Conservation (phyloP, 495 filamentous ascomycete species). For the Aspergillus incahuasiensis region DNA sequence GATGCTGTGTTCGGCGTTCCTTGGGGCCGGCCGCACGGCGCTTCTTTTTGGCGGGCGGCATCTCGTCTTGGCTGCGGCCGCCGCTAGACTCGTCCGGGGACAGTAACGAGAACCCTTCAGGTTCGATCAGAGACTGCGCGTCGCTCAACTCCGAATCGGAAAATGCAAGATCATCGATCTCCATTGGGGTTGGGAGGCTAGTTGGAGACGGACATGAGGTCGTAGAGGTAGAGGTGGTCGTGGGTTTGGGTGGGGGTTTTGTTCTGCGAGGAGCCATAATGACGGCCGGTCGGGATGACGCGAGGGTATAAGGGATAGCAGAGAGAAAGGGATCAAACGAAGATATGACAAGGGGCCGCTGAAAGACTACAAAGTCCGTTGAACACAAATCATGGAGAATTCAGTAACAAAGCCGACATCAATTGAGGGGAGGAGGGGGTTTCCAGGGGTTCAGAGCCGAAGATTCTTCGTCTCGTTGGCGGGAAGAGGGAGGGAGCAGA, state of each 20-base stretch:
- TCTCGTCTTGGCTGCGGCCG: slow-evolving; percentile 48
- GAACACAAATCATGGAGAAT: slow-evolving; percentile 13
- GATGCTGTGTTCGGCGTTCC: slow-evolving; percentile 68
- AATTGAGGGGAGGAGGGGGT: slow-evolving; percentile 9
- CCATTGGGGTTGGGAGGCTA: slow-evolving; percentile 6
- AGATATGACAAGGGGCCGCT: slow-evolving; percentile 5
- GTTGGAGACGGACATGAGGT: slow-evolving; percentile 11
- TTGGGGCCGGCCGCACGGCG: slow-evolving; percentile 62
- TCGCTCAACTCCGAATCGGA: slow-evolving; percentile 58
- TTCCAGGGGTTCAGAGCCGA: neutral
- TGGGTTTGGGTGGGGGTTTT: slow-evolving; percentile 6
- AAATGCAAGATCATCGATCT: slow-evolving; percentile 43
- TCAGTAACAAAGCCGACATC: slow-evolving; percentile 11
- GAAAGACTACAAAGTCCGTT: slow-evolving; percentile 10
- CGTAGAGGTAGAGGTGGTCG: slow-evolving; percentile 1
- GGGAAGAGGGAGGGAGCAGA: slow-evolving; percentile 14
- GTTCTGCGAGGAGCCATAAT: slow-evolving; percentile 15
- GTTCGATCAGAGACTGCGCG: slow-evolving; percentile 53
- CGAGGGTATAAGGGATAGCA: neutral
- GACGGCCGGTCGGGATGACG: slow-evolving; percentile 11
- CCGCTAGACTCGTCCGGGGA: slow-evolving; percentile 43
- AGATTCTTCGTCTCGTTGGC: slow-evolving; percentile 4
- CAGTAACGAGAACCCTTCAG: slow-evolving; percentile 51
- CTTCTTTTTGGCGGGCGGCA: slow-evolving; percentile 69
- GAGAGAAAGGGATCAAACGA: slow-evolving; percentile 10